Conservation (phyloP, 768 basidiomycete genomes). For the Lentinula raphanica region DNA sequence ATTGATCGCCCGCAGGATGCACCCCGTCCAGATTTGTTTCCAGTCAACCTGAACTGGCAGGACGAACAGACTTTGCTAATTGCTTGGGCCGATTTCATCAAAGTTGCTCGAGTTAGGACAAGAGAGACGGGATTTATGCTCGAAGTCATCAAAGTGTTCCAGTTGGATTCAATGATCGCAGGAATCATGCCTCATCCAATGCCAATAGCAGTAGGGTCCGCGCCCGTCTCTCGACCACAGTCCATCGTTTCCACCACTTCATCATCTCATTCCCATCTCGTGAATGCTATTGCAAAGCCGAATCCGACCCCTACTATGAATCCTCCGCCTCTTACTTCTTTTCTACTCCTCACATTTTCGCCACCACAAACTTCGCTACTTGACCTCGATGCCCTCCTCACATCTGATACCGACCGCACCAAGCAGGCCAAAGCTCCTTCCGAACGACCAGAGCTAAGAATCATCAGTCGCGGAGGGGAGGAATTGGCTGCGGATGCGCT, state of each 20-base stretch:
- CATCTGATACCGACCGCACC: conserved; percentile 44
- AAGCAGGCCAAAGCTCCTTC: conserved; percentile 80
- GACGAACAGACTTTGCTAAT: conserved; percentile 88
- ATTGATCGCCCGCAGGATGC: conserved; percentile 80
- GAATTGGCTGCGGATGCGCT: conserved; percentile 85
- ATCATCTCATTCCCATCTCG: neutral
- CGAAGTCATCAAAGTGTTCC: conserved; percentile 88
- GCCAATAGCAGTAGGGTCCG: conserved; percentile 18
- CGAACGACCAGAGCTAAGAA: conserved; percentile 89
- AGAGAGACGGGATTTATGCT: conserved; percentile 52
- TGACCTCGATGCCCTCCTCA: conserved; percentile 35
- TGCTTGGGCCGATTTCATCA: conserved; percentile 92
- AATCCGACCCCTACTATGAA: neutral
- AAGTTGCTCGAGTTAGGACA: conserved; percentile 74
- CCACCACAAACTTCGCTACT: conserved; percentile 68
- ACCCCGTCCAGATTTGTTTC: conserved; percentile 92
- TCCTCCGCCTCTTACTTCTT: conserved; percentile 47
- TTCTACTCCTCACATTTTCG: conserved; percentile 84
- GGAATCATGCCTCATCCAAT: conserved; percentile 79
- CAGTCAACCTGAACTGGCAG: conserved; percentile 88
- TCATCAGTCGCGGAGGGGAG: conserved; percentile 85
- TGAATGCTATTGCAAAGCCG: neutral
- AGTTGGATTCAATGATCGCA: conserved; percentile 92
- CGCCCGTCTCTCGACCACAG: conserved; percentile 12
- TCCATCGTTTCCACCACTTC: conserved; percentile 8